Conservation (phyloP, 495 filamentous ascomycete genomes). For the Geoglossum glabrum region DNA sequence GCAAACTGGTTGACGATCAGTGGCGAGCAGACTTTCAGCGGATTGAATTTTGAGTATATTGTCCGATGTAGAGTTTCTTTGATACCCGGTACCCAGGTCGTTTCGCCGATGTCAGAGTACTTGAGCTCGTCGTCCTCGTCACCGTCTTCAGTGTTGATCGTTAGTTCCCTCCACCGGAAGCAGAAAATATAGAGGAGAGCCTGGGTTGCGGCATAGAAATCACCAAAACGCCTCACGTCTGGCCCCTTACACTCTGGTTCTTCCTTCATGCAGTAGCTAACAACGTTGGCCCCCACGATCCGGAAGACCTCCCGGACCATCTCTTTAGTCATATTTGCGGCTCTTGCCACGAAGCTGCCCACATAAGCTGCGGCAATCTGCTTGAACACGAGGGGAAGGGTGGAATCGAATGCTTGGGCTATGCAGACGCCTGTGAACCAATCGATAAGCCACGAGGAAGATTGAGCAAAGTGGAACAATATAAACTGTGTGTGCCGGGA, state of each 20-base stretch:
- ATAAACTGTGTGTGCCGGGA: conserved; percentile 79
- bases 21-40: conserved; percentile 88
- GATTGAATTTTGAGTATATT: conserved; percentile 77
- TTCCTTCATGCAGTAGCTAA: conserved; percentile 39
- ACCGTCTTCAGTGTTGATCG: conserved; percentile 31
- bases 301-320: conserved; percentile 60
- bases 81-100: conserved; percentile 52
- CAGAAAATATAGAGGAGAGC: conserved; percentile 90
- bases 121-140: conserved; percentile 29
- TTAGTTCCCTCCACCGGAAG: conserved; percentile 88
- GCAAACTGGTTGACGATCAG: conserved; percentile 82
- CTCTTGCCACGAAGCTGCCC: conserved; percentile 78
- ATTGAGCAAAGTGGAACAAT: conserved; percentile 82
- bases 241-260: conserved; percentile 56
- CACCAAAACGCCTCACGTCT: conserved; percentile 59
- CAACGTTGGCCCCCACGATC: conserved; percentile 51
- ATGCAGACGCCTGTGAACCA: conserved; percentile 64
- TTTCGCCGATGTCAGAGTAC: conserved; percentile 35
- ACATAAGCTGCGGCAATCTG: conserved; percentile 83
- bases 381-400: conserved; percentile 43
- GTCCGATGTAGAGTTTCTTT: conserved; percentile 49
- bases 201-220: conserved; percentile 80
- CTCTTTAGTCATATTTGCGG: conserved; percentile 52
- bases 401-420: conserved; percentile 40
- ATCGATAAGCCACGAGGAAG: conserved; percentile 50